These are phyloP conservation scores for Kalanchoe fedtschenkoi DNA, from an alignment of 164 flowering plant genomes.

Conservation along the genomic window DNA sequence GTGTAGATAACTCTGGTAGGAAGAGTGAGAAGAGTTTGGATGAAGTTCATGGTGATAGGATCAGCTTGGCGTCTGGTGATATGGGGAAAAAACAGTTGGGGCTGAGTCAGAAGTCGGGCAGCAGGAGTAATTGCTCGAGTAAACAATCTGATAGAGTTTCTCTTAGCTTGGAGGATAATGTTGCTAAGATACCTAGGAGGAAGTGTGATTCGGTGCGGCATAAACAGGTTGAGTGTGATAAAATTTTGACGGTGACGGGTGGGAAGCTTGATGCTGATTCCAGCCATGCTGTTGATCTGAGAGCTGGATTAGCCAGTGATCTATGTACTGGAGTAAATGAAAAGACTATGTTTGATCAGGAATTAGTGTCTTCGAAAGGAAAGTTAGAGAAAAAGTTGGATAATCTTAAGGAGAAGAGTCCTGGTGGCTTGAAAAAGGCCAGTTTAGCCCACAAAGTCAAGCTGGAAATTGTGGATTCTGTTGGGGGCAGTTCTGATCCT, in stretches of 20 bases:
- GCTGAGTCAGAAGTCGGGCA: constrained; percentile 12
- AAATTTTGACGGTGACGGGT: constrained; percentile 12
- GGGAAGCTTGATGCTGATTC: not conserved
- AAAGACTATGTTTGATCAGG: constrained; percentile 7
- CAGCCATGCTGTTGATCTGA: constrained; percentile 15
- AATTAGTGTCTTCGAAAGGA: constrained; percentile 12
- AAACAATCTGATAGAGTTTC: constrained; percentile 18
- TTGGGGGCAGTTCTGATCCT: constrained; percentile 16
- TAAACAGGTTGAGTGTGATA: constrained; percentile 30
- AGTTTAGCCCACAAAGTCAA: constrained; percentile 17
- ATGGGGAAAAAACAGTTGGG: constrained; percentile 11
- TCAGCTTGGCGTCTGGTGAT: constrained; percentile 14
- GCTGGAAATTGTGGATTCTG: constrained; percentile 18
- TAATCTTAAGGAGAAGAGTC: constrained; percentile 25
- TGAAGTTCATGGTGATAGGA: constrained; percentile 19
- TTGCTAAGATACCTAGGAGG: constrained; percentile 45
- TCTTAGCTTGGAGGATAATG: constrained; percentile 25
- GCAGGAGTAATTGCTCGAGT: constrained; percentile 12
- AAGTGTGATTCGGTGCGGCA: constrained; percentile 52
- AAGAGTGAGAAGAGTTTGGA: constrained; percentile 25
- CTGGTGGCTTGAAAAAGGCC: constrained; percentile 12
- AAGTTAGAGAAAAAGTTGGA: constrained; percentile 18
- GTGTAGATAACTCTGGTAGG: constrained; percentile 21
- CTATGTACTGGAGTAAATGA: constrained; percentile 5
- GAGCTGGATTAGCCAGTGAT: constrained; percentile 16